Evolutionary conservation across 2,329 filamentous ascomycete genomes (phyloP).

Genomic region (Aspergillus sp.): DNA sequence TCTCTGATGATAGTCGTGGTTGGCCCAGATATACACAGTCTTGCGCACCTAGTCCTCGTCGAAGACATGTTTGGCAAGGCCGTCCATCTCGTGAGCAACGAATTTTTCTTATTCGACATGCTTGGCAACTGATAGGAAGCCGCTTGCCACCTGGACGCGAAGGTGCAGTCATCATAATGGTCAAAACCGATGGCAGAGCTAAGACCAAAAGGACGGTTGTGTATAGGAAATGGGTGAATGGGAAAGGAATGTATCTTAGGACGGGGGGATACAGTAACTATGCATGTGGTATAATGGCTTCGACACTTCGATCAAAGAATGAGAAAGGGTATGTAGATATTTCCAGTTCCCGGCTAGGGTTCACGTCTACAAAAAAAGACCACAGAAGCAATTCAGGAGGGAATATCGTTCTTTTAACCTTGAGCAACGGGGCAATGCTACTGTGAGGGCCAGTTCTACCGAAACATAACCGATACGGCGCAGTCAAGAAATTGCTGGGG

Average conservation of each 20-base stretch:
- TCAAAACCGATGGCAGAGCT: not conserved
- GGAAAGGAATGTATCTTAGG: not conserved
- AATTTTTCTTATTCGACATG: slow-evolving; percentile 42
- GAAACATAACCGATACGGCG: not conserved
- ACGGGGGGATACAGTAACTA: not conserved
- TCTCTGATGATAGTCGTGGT: slow-evolving; percentile 30
- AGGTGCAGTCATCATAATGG: slow-evolving; percentile 23
- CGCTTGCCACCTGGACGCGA: slow-evolving; percentile 33
- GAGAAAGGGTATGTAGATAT: not conserved
- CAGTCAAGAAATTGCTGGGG: not conserved
- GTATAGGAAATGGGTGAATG: not conserved
- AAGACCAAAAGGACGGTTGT: not conserved
- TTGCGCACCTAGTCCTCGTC: slow-evolving; percentile 36
- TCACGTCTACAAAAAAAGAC: not conserved
- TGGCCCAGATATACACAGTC: slow-evolving; percentile 41
- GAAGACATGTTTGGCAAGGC: slow-evolving; percentile 41
- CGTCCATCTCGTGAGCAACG: slow-evolving; percentile 40
- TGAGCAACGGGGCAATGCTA: not conserved
- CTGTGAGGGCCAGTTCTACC: not conserved
- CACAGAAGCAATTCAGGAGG: not conserved
- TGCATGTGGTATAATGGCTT: not conserved
- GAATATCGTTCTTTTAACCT: not conserved
- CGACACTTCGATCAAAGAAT: not conserved
- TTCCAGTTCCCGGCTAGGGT: not conserved
- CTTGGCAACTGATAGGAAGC: slow-evolving; percentile 42